Percentiles rank a stretch among this genome's conserved stretches.
Evolutionary conservation across 805 yeast species (phyloP).

Genomic region (Naumovozyma castellii): DNA sequence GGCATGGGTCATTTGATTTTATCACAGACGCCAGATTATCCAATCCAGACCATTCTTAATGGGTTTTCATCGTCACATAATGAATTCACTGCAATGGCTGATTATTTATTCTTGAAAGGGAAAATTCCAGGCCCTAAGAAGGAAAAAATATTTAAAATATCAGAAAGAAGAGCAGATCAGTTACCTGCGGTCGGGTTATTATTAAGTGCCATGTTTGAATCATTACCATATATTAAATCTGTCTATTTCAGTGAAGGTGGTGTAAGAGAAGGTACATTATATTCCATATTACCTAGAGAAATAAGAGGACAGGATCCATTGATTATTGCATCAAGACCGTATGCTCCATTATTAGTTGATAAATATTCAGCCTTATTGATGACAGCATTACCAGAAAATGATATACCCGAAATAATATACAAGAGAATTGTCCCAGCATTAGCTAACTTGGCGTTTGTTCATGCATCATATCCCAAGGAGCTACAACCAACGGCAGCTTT

Average conservation of each 20-base stretch:
- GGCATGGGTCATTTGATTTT: slow-evolving; percentile 57
- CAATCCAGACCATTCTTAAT: slow-evolving; percentile 59
- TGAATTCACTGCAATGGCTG: slow-evolving; percentile 43
- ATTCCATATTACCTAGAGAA: slow-evolving; percentile 47
- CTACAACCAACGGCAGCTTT: slow-evolving; percentile 66
- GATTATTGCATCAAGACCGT: slow-evolving; percentile 58
- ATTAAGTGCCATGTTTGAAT: slow-evolving; percentile 52
- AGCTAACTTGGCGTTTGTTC: slow-evolving; percentile 67
- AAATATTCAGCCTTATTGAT: slow-evolving; percentile 45
- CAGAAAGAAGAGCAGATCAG: slow-evolving; percentile 56
- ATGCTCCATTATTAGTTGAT: slow-evolving; percentile 55
- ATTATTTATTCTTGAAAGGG: slow-evolving; percentile 41
- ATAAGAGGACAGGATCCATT: slow-evolving; percentile 61
- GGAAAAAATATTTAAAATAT: slow-evolving; percentile 49
- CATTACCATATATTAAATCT: slow-evolving; percentile 50
- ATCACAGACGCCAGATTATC: slow-evolving; percentile 45
- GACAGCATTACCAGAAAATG: slow-evolving; percentile 47
- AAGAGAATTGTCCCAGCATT: slow-evolving; percentile 59
- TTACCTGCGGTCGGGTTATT: slow-evolving; percentile 61
- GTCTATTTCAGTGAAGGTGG: slow-evolving; percentile 71
- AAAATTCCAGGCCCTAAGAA: slow-evolving; percentile 33
- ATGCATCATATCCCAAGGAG: slow-evolving; percentile 68
- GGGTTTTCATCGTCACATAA: slow-evolving; percentile 53
- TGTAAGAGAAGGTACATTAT: slow-evolving; percentile 66
- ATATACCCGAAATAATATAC: slow-evolving; percentile 49